Conservation (phyloP, 2,329 filamentous ascomycete species). For the Cladosporium sp. region DNA sequence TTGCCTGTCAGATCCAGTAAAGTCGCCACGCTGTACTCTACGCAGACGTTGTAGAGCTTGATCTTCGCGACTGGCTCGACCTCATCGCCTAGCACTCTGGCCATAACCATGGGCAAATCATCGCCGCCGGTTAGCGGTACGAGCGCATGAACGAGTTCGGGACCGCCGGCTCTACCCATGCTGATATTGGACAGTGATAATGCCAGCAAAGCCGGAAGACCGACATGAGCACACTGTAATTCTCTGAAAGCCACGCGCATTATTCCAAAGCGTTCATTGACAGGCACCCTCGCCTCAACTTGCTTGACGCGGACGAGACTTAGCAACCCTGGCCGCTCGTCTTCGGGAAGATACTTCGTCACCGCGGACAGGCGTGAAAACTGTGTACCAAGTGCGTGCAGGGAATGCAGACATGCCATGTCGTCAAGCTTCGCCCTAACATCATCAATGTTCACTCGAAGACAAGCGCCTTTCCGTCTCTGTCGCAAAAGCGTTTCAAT, state of each 20-base stretch:
- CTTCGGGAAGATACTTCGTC: constrained; percentile 89
- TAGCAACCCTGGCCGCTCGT: constrained; percentile 84
- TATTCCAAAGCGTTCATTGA: constrained; percentile 64
- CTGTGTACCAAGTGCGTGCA: constrained; percentile 71
- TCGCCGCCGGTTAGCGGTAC: constrained; percentile 35
- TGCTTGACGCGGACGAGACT: constrained; percentile 64
- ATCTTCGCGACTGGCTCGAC: constrained; percentile 86
- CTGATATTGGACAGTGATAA: constrained; percentile 62
- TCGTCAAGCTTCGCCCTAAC: constrained; percentile 58
- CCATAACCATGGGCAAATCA: constrained; percentile 66
- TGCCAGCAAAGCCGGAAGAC: constrained; percentile 74
- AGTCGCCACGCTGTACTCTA: constrained; percentile 86
- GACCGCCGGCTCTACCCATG: constrained; percentile 58
- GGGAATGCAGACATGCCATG: constrained; percentile 57
- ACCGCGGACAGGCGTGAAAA: constrained; percentile 77
- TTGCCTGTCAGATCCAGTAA: constrained; percentile 73
- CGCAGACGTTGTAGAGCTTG: constrained; percentile 72
- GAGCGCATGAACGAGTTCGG: constrained; percentile 66
- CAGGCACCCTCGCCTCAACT: constrained; percentile 53
- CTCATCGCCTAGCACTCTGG: constrained; percentile 86
- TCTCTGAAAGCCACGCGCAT: constrained; percentile 53
- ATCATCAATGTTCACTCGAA: constrained; percentile 62
- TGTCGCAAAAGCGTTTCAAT: constrained; percentile 85
- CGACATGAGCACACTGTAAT: constrained; percentile 72
- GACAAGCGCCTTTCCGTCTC: constrained; percentile 74